Base-by-base conservation (phyloP, 83 land plant genomes). In the Diphasiastrum complanatum region DNA sequence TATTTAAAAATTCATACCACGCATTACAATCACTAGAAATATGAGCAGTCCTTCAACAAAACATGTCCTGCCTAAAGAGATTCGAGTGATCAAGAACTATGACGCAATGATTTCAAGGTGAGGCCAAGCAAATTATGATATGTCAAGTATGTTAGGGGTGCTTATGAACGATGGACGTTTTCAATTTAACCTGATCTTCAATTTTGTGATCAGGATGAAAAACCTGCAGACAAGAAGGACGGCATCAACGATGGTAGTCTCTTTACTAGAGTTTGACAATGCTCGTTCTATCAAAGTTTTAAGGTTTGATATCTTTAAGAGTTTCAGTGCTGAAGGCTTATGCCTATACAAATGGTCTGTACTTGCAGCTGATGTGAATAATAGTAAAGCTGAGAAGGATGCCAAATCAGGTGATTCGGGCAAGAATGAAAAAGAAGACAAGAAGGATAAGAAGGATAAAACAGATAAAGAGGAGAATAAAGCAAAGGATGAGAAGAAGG, bases 161-260 rank as follows among this genome's bases (percentile, higher is more conserved):
- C n/a, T n/a, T n/a, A n/a, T n/a, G n/a, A n/a, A n/a, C n/a, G n/a
- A n/a, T n/a, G n/a, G n/a, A n/a, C n/a, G n/a, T n/a, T n/a, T n/a
- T n/a, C n/a, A n/a, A n/a, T n/a, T n/a, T n/a, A n/a, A n/a, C n/a
- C n/a, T n/a, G n/a, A n/a, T n/a, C n/a, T n/a, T n/a, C n/a, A n/a
- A n/a, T n/a, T n/a, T n/a, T n/a, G n/a, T 20, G 2, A 2, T 51
- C 55, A 51, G 55, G 55, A 51, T 51, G 55, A 33, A 5, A 51
- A 51, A 51, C 4, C 28, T 51, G 5, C 10, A 6, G 55, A 38
- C 14, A 65, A 43, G 50, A 67, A 60, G 67, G 71, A 76, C 25
- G 59, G 4, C 18, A 6, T 29, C 0, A 64, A 64, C 70, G 80
- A 78, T 77, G n/a, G n/a, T n/a, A n/a, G n/a, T n/a, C n/a, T n/a